Percentiles rank a stretch among this genome's conserved stretches.
Evolutionary conservation across 345 rosid genomes (phyloP).

Genomic region (Cardamine chenopodiifolia): DNA sequence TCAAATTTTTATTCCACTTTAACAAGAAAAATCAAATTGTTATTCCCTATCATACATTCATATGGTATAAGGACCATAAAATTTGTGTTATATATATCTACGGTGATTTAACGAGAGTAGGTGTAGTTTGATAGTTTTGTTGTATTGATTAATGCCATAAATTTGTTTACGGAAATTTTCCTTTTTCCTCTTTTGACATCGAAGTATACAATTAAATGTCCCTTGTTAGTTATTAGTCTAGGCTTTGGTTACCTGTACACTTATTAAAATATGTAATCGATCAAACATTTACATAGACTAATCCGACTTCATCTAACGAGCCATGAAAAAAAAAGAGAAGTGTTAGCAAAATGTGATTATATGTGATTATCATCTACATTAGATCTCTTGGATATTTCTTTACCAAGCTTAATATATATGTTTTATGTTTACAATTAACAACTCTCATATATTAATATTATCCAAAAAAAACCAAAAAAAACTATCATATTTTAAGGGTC

Average conservation of each 20-base stretch:
- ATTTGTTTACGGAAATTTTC: too few species aligned
- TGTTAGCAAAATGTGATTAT: not conserved
- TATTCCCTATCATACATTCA: not conserved
- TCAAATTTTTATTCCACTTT: not conserved
- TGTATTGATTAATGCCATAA: too few species aligned
- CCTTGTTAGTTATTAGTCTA: too few species aligned
- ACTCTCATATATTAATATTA: too few species aligned
- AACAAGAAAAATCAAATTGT: too few species aligned
- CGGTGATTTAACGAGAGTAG: not conserved
- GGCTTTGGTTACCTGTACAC: not conserved
- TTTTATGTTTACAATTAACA: not conserved
- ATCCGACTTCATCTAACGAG: not conserved
- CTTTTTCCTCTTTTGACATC: too few species aligned
- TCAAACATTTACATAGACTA: constrained; percentile 3
- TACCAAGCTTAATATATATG: not conserved
- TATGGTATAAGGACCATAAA: not conserved
- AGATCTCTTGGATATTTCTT: not conserved
- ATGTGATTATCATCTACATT: not conserved
- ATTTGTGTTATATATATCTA: not conserved
- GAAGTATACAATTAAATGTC: too few species aligned
- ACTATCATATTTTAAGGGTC: constrained; percentile 24
- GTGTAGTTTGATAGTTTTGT: not conserved
- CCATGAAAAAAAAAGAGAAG: not conserved
- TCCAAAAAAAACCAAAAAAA: too few species aligned
- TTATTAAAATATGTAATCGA: not conserved